These are phyloP conservation scores for Lyophyllum semitale DNA, from an alignment of 768 basidiomycete genomes.

Conservation along the genomic window DNA sequence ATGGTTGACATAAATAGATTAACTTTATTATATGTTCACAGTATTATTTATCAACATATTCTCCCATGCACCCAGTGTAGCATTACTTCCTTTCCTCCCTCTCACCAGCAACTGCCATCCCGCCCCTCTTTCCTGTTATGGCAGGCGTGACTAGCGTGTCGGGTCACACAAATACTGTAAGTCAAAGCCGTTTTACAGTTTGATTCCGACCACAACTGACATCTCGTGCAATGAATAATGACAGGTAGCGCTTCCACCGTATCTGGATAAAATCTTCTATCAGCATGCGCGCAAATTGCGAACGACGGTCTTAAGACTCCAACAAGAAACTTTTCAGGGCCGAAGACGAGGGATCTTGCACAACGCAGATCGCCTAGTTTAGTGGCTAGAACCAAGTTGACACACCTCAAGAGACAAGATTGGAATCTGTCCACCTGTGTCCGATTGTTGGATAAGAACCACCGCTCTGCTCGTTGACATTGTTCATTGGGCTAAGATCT, in stretches of 20 bases:
- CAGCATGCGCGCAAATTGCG: not conserved
- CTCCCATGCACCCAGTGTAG: too few species aligned
- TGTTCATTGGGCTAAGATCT: not conserved
- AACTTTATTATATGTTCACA: too few species aligned
- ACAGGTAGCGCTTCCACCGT: not conserved
- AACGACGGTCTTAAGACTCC: not conserved
- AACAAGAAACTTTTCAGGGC: not conserved
- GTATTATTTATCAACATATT: too few species aligned
- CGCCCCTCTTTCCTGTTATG: not conserved
- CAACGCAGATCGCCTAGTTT: not conserved
- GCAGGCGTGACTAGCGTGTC: not conserved
- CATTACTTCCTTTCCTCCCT: not conserved
- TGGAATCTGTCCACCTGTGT: not conserved
- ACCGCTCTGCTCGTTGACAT: not conserved
- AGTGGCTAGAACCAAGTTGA: not conserved
- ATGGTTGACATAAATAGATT: too few species aligned
- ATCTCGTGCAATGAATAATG: not conserved
- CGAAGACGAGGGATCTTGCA: not conserved
- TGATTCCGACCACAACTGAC: not conserved
- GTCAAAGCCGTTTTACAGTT: not conserved
- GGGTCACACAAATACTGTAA: not conserved
- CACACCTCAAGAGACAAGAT: conserved; percentile 2
- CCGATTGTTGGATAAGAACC: not conserved
- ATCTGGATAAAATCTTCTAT: not conserved
- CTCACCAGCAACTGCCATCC: not conserved